Evolutionary conservation across 2,329 filamentous ascomycete genomes (phyloP), one percentile per base, ranked within the genome.

Genomic region (Botrytis fabae): DNA sequence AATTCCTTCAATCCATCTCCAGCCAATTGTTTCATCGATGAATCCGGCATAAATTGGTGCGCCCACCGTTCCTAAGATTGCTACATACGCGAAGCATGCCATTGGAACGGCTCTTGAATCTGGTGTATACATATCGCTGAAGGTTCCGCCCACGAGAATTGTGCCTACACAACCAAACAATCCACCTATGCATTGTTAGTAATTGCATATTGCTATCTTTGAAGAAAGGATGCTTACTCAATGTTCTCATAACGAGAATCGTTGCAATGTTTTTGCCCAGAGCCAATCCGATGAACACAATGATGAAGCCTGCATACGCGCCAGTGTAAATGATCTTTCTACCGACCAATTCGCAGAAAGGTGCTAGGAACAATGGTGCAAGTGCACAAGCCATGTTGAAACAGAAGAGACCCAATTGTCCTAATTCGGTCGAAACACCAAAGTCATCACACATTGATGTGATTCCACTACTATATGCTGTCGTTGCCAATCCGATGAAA

Each of bases 1-100:
- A 54, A 94, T 87, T 85, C 93, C 96, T 80, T 96, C 97, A 0
- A 95, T 89, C 94, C 94, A 97, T 74, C 93, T 89, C 93, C 93
- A 97, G 4, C 83, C 86, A 8, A 89, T 85, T 65, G 87, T 84
- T 20, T 90, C 84, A 0, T 88, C 88, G 42, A 92, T 85, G 66
- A 73, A 88, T 84, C 66, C 91, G 82, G 1, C 87, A 1, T 91
- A 88, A 74, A 97, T 89, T 46, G 91, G 88, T 1, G 92, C 89
- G 3, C 87, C 88, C 0, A 94, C 84, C 0, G 93, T 96, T 0
- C 93, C 95, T 3, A 91, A 86, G 0, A 97, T 84, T 0, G 94
- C 70, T 6, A 87, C 85, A 1, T 91, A 93, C 20, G 91, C 91
- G 81, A 97, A 97, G 0, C 97, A 81, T 0, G 93, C 91, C 95